Percentiles rank a stretch among this genome's conserved stretches.
These are phyloP conservation scores for Astrothelium macrocarpum DNA, from an alignment of 495 filamentous ascomycete species.

Conservation along the genomic window DNA sequence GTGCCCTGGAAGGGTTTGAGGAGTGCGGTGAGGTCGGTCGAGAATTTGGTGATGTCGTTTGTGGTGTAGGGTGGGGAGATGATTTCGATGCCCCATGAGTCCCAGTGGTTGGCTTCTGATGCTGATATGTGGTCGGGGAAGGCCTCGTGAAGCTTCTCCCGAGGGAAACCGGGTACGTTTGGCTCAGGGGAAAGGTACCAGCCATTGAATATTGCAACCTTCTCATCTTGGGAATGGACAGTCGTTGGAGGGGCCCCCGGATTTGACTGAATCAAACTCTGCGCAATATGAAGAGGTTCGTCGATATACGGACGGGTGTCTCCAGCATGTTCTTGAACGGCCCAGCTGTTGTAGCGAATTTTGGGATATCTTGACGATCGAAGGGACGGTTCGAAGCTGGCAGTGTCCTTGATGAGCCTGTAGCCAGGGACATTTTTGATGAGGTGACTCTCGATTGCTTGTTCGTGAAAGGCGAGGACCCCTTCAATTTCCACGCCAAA, in stretches of 20 bases:
- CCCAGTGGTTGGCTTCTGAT: conserved; percentile 12
- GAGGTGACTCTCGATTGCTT: conserved; percentile 16
- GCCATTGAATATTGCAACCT: conserved; percentile 10
- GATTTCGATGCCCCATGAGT: conserved; percentile 23
- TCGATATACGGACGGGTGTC: conserved; percentile 20
- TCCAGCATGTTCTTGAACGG: conserved; percentile 10
- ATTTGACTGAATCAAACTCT: conserved; percentile 8
- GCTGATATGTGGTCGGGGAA: not conserved
- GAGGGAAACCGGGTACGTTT: not conserved
- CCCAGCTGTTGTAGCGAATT: conserved; percentile 20
- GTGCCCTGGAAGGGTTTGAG: not conserved
- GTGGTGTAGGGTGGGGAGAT: conserved; percentile 8
- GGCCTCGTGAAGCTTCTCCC: conserved; percentile 8
- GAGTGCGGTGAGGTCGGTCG: conserved; percentile 9
- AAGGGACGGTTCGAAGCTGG: conserved; percentile 8
- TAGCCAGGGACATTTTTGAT: not conserved
- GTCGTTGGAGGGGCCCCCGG: not conserved
- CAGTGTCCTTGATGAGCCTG: conserved; percentile 14
- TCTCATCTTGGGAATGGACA: conserved; percentile 6
- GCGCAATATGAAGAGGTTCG: conserved; percentile 15
- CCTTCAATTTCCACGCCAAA: conserved; percentile 24
- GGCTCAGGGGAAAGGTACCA: conserved; percentile 16
- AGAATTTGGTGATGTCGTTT: not conserved
- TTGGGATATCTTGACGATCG: not conserved
- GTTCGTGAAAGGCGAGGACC: conserved; percentile 21